A percentile compares a stretch with the other conserved stretches of the same genome.
These are phyloP conservation scores for Plasmodium cynomolgi DNA, from an alignment of 169 alveolate species.

Conservation along the genomic window DNA sequence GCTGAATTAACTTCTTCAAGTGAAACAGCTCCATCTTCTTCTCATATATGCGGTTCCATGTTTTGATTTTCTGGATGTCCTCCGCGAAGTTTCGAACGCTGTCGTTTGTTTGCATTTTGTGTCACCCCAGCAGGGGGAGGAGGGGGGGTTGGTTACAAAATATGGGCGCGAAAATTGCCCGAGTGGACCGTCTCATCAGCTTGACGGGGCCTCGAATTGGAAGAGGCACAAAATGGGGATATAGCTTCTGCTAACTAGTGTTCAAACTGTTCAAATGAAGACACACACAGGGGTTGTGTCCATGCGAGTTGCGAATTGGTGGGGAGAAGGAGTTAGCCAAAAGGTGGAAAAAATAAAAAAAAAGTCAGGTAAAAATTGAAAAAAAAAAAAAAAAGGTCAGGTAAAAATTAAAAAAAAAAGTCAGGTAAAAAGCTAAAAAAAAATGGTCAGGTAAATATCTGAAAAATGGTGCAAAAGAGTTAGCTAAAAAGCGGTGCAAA, in stretches of 20 bases:
- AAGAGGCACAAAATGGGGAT: background rate
- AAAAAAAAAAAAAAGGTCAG: background rate
- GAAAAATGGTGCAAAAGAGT: background rate
- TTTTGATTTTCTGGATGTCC: slow-evolving; percentile 36
- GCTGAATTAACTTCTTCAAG: slow-evolving; percentile 40
- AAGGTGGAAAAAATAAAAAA: background rate
- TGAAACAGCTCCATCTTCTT: slow-evolving; percentile 10
- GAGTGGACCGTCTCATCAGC: background rate
- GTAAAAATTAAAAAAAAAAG: background rate
- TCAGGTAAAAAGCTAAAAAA: background rate
- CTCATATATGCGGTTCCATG: slow-evolving; percentile 46
- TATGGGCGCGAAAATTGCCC: background rate
- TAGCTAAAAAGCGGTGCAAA: too few species aligned
- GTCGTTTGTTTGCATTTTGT: slow-evolving; percentile 16
- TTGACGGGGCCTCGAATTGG: background rate
- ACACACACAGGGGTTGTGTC: background rate
- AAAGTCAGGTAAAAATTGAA: background rate
- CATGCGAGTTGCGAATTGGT: background rate
- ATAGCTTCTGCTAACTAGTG: background rate
- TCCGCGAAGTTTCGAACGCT: slow-evolving; percentile 5
- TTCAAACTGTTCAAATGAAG: background rate
- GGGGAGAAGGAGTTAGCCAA: background rate
- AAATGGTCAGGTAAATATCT: background rate
- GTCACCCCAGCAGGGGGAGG: background rate
- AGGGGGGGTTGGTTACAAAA: background rate